Conservation (phyloP, 164 flowering plant species). For the Tetracentron sinense region DNA sequence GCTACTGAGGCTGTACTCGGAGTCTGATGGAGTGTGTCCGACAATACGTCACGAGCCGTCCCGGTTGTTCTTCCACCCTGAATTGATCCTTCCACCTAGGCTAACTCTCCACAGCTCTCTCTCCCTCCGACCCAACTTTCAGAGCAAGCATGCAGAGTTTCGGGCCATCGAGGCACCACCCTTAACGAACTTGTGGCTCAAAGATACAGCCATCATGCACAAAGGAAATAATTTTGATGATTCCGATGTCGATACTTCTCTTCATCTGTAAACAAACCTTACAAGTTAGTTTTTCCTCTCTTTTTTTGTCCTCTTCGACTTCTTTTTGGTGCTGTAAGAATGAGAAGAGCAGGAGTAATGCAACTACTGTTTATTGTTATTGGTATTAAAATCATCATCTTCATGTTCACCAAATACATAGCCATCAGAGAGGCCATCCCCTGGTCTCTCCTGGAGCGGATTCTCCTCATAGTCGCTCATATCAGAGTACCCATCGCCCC, state of each 20-base stretch:
- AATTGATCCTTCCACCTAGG: constrained; percentile 20
- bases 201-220: constrained; percentile 19
- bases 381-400: constrained; percentile 26
- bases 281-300: constrained; percentile 18
- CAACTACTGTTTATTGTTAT: constrained; percentile 27
- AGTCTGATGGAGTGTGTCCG: constrained; percentile 25
- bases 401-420: constrained; percentile 36
- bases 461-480: constrained; percentile 22
- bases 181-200: constrained; percentile 9
- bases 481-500: constrained; percentile 37
- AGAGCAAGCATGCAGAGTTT: constrained; percentile 9
- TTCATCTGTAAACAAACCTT: constrained; percentile 48
- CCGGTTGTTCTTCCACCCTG: constrained; percentile 24
- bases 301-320: constrained; percentile 14
- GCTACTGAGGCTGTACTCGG: constrained; percentile 32
- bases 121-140: constrained; percentile 13
- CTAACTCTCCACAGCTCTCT: constrained; percentile 14
- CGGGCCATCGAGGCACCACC: constrained; percentile 17
- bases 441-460: constrained; percentile 26
- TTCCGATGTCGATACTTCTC: constrained; percentile 60
- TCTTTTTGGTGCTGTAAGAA: constrained; percentile 26
- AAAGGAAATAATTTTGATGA: constrained; percentile 25
- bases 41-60: constrained; percentile 18
- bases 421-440: constrained; percentile 29
- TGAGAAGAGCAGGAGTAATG: constrained; percentile 16